Conservation (phyloP, 805 yeast species). For the Hanseniaspora pseudoguilliermondii region DNA sequence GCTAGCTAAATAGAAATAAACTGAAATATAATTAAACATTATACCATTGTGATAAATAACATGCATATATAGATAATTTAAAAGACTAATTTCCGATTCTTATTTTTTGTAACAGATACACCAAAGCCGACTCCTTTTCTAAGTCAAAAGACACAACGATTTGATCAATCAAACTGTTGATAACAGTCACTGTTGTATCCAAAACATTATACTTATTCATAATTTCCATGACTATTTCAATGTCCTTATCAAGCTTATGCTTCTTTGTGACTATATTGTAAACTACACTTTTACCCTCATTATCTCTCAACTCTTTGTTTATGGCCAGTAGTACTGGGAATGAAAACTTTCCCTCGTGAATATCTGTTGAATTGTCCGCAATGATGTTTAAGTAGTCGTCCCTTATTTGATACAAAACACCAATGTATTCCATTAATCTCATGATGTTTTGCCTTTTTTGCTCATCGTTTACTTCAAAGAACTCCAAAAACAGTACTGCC, state of each 20-base stretch:
- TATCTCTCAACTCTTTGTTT: constrained; percentile 21
- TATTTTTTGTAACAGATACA: neutral
- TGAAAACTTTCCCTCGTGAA: constrained; percentile 80
- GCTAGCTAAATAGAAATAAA: neutral
- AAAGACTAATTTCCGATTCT: neutral
- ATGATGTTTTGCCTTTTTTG: constrained; percentile 18
- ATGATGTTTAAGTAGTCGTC: constrained; percentile 72
- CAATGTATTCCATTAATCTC: constrained; percentile 62
- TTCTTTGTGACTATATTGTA: constrained; percentile 32
- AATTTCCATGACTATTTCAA: neutral
- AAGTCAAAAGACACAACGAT: neutral
- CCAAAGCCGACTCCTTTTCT: neutral
- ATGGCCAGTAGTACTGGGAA: constrained; percentile 70
- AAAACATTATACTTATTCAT: neutral
- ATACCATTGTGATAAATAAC: neutral
- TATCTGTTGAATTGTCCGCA: constrained; percentile 52
- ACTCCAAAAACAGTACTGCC: constrained; percentile 29
- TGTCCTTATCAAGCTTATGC: constrained; percentile 24
- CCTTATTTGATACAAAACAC: constrained; percentile 69
- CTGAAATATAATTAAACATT: too few relatives aligned
- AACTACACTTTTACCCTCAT: constrained; percentile 29
- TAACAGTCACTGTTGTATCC: neutral
- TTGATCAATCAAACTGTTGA: neutral
- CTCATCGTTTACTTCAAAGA: constrained; percentile 36
- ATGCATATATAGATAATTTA: constrained; percentile 6